A percentile compares a stretch with the other conserved stretches of the same genome.
Evolutionary conservation across 1,139 yeast genomes (phyloP).

Genomic region (Wickerhamomyces sp.): DNA sequence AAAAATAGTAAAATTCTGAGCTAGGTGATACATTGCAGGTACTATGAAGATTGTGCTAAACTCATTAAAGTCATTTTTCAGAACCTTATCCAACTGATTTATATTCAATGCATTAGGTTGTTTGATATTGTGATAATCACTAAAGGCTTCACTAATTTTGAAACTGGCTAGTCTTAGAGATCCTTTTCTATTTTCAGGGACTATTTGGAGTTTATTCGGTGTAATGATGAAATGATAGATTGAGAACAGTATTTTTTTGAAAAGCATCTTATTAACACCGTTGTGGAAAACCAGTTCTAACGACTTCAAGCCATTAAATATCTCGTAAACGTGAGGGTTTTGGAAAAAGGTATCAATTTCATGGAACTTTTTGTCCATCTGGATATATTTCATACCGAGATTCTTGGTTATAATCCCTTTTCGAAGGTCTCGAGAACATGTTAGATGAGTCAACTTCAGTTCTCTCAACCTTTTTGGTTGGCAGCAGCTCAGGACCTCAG

Average conservation of each 20-base stretch:
- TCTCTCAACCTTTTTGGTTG: not conserved
- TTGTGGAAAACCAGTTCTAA: constrained; percentile 6
- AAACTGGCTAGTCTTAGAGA: not conserved
- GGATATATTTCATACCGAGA: not conserved
- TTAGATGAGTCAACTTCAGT: constrained; percentile 4
- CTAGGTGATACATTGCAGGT: constrained; percentile 1
- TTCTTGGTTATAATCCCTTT: not conserved
- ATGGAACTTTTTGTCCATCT: constrained; percentile 1
- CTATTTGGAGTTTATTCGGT: not conserved
- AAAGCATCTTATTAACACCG: constrained; percentile 6
- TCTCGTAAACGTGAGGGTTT: not conserved
- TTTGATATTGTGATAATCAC: not conserved
- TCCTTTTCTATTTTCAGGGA: not conserved
- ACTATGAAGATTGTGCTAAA: not conserved
- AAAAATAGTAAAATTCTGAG: not conserved
- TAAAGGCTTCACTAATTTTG: not conserved
- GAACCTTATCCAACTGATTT: not conserved
- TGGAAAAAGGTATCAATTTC: constrained; percentile 6
- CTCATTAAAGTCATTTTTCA: not conserved
- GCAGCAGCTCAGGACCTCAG: constrained; percentile 2
- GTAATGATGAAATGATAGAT: constrained; percentile 1
- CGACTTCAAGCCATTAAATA: constrained; percentile 1
- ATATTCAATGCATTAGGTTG: not conserved
- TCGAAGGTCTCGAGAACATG: not conserved
- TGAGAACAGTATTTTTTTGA: constrained; percentile 7